Evolutionary conservation across 2,329 filamentous ascomycete species (phyloP), one percentile per base, ranked within the genome.

Genomic region (Cladosporium velox): DNA sequence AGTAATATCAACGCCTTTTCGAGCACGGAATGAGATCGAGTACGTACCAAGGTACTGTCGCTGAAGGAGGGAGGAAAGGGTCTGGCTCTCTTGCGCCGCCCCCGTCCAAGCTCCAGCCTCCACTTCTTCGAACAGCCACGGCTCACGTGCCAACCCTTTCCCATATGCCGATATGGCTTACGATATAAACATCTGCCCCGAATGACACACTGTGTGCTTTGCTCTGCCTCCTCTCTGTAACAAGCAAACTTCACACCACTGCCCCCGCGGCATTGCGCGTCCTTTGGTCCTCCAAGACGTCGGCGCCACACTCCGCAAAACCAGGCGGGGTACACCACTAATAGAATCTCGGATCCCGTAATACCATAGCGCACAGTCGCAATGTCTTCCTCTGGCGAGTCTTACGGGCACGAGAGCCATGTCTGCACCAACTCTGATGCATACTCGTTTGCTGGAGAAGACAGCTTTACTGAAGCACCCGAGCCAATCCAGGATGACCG

Each of bases 361-460:
- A 34, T 32, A 55, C 51, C 18, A 32, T 18, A n/a, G 52, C 30
- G 52, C 57, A 47, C 14, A 24, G n/a, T 30, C 24, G 24, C 57
- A 38, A 59, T 59, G 57, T 59, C 57, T 44, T 44, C 57, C 35
- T 59, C 57, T 44, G 57, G 57, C 57, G 57, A 59, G 12, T 59
- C 57, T 10, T 59, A 59, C 57, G 57, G 57, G 3, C 57, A 59
- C 41, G 57, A 38, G 21, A 59, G 38, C 34, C 32, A 30, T 21
- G 18, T 26, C 15, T 47, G 26, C 26, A 41, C 57, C 57, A 41
- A 59, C 10, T 59, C 57, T 7, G 35, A 44, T 59, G 35, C 21
- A 6, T 30, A 44, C 8, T 59, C 57, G 11, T 41, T 59, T 11
- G 57, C 38, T 47, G 57, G 57, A 35, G 57, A 59, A 30, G 57